Conservation (phyloP, 345 rosid genomes). For the Bruguiera gymnorhiza region DNA sequence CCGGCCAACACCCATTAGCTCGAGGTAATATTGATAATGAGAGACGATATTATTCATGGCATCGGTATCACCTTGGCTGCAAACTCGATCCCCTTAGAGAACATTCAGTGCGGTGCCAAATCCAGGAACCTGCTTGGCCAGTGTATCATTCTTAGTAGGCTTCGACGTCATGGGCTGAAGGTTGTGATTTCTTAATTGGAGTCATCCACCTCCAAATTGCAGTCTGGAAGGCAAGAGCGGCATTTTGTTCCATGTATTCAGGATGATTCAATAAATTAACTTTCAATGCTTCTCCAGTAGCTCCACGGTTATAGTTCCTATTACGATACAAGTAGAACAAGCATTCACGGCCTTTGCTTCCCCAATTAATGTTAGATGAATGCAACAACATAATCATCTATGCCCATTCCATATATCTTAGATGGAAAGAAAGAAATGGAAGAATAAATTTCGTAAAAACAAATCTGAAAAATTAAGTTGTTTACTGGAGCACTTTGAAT, state of each 20-base stretch:
- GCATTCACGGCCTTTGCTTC: background rate
- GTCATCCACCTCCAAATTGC: slow-evolving; percentile 30
- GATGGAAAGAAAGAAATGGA: too few relatives aligned
- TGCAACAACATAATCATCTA: background rate
- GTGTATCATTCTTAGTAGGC: slow-evolving; percentile 31
- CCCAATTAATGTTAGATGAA: background rate
- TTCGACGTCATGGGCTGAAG: slow-evolving; percentile 33
- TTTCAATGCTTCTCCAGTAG: slow-evolving; percentile 20
- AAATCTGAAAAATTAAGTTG: too few relatives aligned
- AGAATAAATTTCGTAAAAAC: too few relatives aligned
- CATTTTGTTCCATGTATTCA: slow-evolving; percentile 35
- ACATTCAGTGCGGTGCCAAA: slow-evolving; percentile 34
- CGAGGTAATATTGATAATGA: slow-evolving; percentile 76
- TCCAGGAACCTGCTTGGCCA: slow-evolving; percentile 25
- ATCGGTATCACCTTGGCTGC: slow-evolving; percentile 62
- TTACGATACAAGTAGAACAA: slow-evolving; percentile 5
- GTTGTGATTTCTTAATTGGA: slow-evolving; percentile 26
- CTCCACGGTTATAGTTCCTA: slow-evolving; percentile 35
- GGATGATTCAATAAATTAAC: slow-evolving; percentile 30
- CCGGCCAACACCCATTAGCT: slow-evolving; percentile 73
- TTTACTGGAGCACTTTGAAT: too few relatives aligned
- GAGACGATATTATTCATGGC: slow-evolving; percentile 73
- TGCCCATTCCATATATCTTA: background rate
- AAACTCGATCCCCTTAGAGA: slow-evolving; percentile 24
- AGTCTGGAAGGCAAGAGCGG: slow-evolving; percentile 34